Conservation (phyloP, 2,329 filamentous ascomycete genomes). For the Botrytis hyacinthi region DNA sequence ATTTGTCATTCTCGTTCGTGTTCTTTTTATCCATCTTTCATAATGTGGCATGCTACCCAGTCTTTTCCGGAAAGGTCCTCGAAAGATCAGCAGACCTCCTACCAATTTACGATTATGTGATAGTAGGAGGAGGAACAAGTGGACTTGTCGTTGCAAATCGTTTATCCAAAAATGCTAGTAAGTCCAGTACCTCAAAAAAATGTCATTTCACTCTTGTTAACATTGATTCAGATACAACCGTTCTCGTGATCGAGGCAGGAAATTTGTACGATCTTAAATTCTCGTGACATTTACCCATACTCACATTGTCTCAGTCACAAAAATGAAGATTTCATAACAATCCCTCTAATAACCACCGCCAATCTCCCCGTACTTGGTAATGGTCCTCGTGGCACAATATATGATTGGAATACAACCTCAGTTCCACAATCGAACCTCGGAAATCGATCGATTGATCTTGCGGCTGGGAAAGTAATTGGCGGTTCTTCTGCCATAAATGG, state of each 20-base stretch:
- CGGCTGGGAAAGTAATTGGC: conserved; percentile 40
- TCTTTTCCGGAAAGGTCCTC: not conserved
- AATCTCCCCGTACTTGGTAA: conserved; percentile 4
- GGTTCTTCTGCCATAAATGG: conserved; percentile 41
- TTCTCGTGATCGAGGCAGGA: conserved; percentile 19
- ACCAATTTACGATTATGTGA: conserved; percentile 19
- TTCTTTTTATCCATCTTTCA: not conserved
- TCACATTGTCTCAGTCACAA: not conserved
- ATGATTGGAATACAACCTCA: conserved; percentile 44
- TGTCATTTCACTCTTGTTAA: not conserved
- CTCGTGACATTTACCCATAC: not conserved
- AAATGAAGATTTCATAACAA: conserved; percentile 16
- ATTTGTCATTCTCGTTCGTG: not conserved
- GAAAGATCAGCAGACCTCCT: conserved; percentile 6
- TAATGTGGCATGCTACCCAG: not conserved
- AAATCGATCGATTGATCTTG: conserved; percentile 25
- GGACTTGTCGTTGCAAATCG: conserved; percentile 18
- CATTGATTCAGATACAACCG: not conserved
- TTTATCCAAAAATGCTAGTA: conserved; percentile 5
- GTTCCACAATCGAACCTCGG: conserved; percentile 39
- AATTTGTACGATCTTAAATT: not conserved
- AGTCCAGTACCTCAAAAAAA: not conserved
- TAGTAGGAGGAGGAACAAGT: conserved; percentile 19
- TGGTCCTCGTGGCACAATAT: conserved; percentile 35
- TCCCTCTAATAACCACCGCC: conserved; percentile 10